Evolutionary conservation across 257 asterid species (phyloP), one percentile per base, ranked within the genome.

Genomic region (Nicotiana undulata): DNA sequence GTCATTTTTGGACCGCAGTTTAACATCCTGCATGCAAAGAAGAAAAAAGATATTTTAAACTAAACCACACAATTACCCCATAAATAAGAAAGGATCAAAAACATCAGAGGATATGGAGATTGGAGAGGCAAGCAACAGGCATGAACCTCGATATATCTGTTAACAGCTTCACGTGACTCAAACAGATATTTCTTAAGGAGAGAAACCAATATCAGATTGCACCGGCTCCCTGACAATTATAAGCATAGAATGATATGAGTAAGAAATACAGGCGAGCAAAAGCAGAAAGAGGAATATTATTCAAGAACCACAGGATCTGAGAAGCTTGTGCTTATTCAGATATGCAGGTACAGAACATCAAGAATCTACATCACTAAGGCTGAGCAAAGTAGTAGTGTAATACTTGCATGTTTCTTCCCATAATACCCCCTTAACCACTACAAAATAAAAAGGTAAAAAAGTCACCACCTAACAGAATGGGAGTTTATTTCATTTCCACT

Each of bases 171-270:
- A 55, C 89, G 89, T 74, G 92, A 83, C 86, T 95, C 98, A 72
- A 83, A 82, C 17, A 94, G 98, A 89, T 93, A 95, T 83, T 82
- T 90, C 85, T 88, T 89, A 83, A 90, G 85, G 31, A 94, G 79
- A 49, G 89, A 85, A 67, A 80, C 82, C 89, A 95, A 84, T 85
- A 93, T 86, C 83, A 87, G 90, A 82, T 83, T 89, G 20, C 86
- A 89, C 63, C 65, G 89, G 86, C 81, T 83, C 75, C 92, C 99
- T 92, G 78, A 61, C 76, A 80, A 51, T 79, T 53, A 58, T 76
- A 81, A 74, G 61, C 44, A 74, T 74, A 46, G 78, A 46, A 74
- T 74, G 78, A 74, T 56, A 74, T 49, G 61, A 46, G 51, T 44
- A 70, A 40, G 55, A 37, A 40, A 68, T 40, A 40, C n/a, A 20